A percentile compares a stretch with the other conserved stretches of the same genome.
phyloP scores from a whole-genome alignment of 2,329 filamentous ascomycete species.

The Neonectria coccinea region DNA sequence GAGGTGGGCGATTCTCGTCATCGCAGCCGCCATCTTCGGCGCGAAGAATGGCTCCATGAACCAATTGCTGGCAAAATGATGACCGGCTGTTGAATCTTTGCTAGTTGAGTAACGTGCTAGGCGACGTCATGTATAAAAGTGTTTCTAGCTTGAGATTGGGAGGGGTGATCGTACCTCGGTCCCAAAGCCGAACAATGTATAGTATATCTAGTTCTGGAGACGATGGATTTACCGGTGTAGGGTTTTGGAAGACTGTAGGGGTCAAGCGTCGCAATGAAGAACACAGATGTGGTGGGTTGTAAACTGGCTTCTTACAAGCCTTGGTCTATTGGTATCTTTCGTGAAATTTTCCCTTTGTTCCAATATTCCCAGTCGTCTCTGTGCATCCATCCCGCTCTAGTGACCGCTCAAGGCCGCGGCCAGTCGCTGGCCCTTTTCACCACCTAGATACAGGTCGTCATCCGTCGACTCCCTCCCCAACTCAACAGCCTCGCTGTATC shows the following conservation, averaged over 20 bases:
- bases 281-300: conserved; percentile 1
- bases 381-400: conserved; percentile 27
- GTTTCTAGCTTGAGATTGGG: conserved; percentile 17
- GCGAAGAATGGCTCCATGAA: conserved; percentile 51
- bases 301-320: conserved; percentile 7
- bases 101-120: not conserved
- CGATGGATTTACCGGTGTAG: not conserved
- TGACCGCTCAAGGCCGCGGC: conserved; percentile 54
- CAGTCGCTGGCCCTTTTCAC: conserved; percentile 65
- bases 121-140: not conserved
- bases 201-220: conserved; percentile 5
- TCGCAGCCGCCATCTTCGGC: conserved; percentile 53
- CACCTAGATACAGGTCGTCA: conserved; percentile 71
- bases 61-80: conserved; percentile 44
- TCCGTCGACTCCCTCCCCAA: conserved; percentile 72
- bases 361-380: conserved; percentile 8
- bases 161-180: conserved; percentile 17
- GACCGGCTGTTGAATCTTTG: conserved; percentile 24
- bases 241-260: not conserved
- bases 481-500: conserved; percentile 85
- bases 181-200: conserved; percentile 15
- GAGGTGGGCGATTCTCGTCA: conserved; percentile 60
- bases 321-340: conserved; percentile 38
- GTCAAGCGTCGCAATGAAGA: not conserved
- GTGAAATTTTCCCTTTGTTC: conserved; percentile 22